Base-by-base conservation (phyloP, 129 eudicot species). In the Centaurea solstitialis region DNA sequence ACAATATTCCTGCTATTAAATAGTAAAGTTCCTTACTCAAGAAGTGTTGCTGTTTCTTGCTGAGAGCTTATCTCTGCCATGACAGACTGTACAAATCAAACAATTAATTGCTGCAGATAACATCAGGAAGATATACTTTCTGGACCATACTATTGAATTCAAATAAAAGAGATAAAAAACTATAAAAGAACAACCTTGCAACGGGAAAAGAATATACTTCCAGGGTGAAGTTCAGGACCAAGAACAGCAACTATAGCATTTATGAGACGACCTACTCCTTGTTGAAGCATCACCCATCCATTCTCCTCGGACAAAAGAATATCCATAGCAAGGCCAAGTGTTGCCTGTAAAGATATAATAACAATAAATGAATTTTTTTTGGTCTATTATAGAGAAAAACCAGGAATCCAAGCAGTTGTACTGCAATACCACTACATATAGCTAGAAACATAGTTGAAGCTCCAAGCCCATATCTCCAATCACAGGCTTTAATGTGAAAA, bases 211-310 rank as follows among this genome's bases (percentile, higher is more conserved):
- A 95, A 95, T 72, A 87, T 92, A 88, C 99, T 95, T 82, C 97
- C 99, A 59, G 99, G 98, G 62, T 94, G 84, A 87, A 95, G 98
- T 82, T 95, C 99, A 66, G 99, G 99, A 78, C 99, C 99, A 80
- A 92, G 89, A 77, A 95, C 97, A 83, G 99, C 97, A 86, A 95
- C 99, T 79, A 95, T 89, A 47, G 99, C 99, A 92, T 95, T 95
- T 69, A 95, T 89, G 57, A 95, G 94, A 67, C 97, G 99, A 74
- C 97, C 97, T 74, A 92, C 89, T 83, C 90, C 94, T 86, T 92
- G 99, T 87, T 95, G 99, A 85, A 95, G 97, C 72, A 92, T 94
- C 77, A 93, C 92, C 88, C 89, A 89, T 73, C 98, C 99, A 91
- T 89, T 95, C 83, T 91, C 99, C 82, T 95, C 97, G 2, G 93